Conservation (phyloP, 2,329 filamentous ascomycete genomes). For the Exophiala alcalophila region DNA sequence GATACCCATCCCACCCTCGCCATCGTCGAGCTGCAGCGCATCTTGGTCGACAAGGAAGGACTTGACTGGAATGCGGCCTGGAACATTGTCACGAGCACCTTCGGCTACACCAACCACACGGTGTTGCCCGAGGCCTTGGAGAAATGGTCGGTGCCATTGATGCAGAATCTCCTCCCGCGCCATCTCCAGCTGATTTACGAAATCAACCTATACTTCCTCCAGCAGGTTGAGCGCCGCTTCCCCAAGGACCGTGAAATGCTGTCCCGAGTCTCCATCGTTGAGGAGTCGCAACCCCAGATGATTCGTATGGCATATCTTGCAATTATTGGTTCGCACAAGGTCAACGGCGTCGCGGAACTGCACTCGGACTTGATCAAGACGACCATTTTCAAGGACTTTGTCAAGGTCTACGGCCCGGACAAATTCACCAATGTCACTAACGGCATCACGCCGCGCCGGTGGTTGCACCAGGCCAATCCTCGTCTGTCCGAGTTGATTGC, state of each 20-base stretch:
- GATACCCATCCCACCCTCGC: conserved; percentile 96
- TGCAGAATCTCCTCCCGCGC: conserved; percentile 89
- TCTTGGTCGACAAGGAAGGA: conserved; percentile 83
- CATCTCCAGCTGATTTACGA: conserved; percentile 92
- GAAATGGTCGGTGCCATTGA: conserved; percentile 93
- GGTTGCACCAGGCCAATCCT: conserved; percentile 97
- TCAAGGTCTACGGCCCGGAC: conserved; percentile 88
- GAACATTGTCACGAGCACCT: conserved; percentile 73
- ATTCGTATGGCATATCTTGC: conserved; percentile 95
- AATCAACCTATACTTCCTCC: conserved; percentile 92
- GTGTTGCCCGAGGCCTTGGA: conserved; percentile 94
- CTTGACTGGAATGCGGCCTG: conserved; percentile 92
- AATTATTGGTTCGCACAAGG: conserved; percentile 96
- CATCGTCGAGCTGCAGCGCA: conserved; percentile 92
- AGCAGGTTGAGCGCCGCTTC: conserved; percentile 84
- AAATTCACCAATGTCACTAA: conserved; percentile 99
- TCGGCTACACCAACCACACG: conserved; percentile 98
- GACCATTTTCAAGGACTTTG: conserved; percentile 99
- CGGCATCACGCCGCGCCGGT: conserved; percentile 90
- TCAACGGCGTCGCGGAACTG: conserved; percentile 95
- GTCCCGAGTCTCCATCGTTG: conserved; percentile 87
- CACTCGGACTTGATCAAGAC: conserved; percentile 98
- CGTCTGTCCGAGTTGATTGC: conserved; percentile 87
- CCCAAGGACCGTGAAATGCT: conserved; percentile 87
- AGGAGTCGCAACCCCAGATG: conserved; percentile 96